Base-by-base conservation (phyloP, 306 rosid genomes). In the Sindora glabra region DNA sequence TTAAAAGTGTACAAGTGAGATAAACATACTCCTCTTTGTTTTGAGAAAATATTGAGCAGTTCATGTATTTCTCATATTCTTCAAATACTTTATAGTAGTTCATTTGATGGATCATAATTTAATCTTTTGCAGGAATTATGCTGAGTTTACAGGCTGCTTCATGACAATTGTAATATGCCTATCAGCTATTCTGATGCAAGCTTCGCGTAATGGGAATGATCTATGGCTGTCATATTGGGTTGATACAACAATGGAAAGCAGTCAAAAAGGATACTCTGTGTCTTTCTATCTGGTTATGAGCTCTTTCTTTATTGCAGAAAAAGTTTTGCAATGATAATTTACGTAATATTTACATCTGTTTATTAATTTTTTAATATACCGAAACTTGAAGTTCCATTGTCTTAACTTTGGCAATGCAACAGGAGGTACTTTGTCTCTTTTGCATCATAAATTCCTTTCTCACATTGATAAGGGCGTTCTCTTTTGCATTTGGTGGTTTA, bases 201-300 rank as follows among this genome's bases (percentile, higher is more conserved):
- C 86, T 69, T 83, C 96, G 32, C 96, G 96, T 59, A 88, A 86
- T 60, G 98, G 96, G 58, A 92, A 88, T 76, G 98, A 92, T 83
- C 71, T 92, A 72, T 92, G 98, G 98, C 60, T 92, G 21, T 92
- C 98, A 55, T 81, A 67, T 70, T 92, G 98, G 98, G 98, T 92
- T 57, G 98, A 92, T 73, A 72, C 96, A 30, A 71, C 87, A 48
- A 48, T 56, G 17, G 77, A 64, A 74, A 69, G 67, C 53, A 60
- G 86, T 62, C 79, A 74, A 77, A 76, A 71, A 65, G 77, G 71
- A 45, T 57, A 80, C 70, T 77, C 92, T 40, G 66, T 84, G 44
- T 81, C 98, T 56, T 88, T 85, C 67, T 92, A 85, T 74, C 78
- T 92, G 89, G 98, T 88, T 70, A 77, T 30, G 36, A 52, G 50